A percentile compares a stretch with the other conserved stretches of the same genome.
These are phyloP conservation scores for Ceriops zippeliana DNA, from an alignment of 345 rosid species.

Conservation along the genomic window DNA sequence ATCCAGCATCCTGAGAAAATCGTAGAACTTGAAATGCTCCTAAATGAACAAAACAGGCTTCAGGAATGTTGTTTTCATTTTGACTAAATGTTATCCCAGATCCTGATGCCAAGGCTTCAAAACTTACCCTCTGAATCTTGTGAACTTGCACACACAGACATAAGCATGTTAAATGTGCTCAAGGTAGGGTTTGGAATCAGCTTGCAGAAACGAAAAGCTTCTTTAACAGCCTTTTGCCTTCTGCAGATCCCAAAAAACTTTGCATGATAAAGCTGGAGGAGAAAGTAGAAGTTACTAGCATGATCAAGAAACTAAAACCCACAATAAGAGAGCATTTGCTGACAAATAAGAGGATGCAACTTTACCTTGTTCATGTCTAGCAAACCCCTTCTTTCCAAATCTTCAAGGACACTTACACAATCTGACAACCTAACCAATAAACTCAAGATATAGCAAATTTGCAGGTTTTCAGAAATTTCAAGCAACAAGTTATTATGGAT, in stretches of 20 bases:
- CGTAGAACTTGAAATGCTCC: conserved; percentile 77
- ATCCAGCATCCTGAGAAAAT: conserved; percentile 63
- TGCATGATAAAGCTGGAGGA: conserved; percentile 72
- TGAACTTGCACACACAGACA: conserved; percentile 75
- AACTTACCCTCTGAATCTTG: conserved; percentile 68
- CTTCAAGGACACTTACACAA: conserved; percentile 74
- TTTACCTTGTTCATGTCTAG: conserved; percentile 81
- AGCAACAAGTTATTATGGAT: not conserved
- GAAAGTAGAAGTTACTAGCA: not conserved
- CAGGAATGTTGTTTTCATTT: too few relatives aligned
- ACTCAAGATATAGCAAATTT: conserved; percentile 17
- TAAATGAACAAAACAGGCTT: conserved; percentile 23
- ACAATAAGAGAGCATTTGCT: conserved; percentile 3
- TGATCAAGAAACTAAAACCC: not conserved
- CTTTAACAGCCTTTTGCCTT: conserved; percentile 58
- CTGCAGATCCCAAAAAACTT: conserved; percentile 76
- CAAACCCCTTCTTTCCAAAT: conserved; percentile 52
- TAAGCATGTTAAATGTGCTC: conserved; percentile 95
- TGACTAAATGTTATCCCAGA: too few relatives aligned
- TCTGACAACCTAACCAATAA: conserved; percentile 54
- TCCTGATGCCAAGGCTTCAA: not conserved
- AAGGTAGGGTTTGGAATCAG: conserved; percentile 75
- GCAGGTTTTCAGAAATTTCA: conserved; percentile 1
- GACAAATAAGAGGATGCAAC: conserved; percentile 13
- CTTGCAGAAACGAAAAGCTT: conserved; percentile 84